Conservation (phyloP, 2,329 filamentous ascomycete species). For the Sporothrix variecibatus region DNA sequence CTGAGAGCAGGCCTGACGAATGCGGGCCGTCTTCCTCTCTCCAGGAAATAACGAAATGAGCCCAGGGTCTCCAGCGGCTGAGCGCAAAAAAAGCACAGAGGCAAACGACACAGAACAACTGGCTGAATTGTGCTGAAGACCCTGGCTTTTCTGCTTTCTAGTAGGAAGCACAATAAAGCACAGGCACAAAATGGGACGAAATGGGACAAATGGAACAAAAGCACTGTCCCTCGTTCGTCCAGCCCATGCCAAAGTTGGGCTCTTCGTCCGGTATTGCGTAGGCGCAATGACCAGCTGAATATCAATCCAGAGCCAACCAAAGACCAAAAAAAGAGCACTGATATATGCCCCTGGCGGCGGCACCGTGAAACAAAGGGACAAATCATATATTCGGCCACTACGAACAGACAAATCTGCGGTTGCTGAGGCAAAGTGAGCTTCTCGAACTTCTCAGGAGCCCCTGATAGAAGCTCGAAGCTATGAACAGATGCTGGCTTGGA, state of each 20-base stretch:
- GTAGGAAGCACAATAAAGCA: background rate
- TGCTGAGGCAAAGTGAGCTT: background rate
- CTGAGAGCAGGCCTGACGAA: background rate
- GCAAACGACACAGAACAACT: background rate
- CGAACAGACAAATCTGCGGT: background rate
- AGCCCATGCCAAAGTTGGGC: background rate
- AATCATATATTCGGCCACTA: background rate
- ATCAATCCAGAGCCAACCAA: background rate
- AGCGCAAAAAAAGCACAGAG: background rate
- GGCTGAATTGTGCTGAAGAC: background rate
- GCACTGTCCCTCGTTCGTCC: conserved; percentile 3
- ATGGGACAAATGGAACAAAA: background rate
- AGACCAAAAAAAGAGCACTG: background rate
- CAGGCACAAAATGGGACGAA: too few relatives aligned
- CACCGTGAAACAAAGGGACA: background rate
- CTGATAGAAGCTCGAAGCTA: background rate
- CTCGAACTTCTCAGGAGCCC: background rate
- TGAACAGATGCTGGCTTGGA: background rate
- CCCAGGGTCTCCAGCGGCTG: conserved; percentile 6
- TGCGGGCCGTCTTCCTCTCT: background rate
- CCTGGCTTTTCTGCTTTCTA: background rate
- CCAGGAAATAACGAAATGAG: conserved; percentile 10
- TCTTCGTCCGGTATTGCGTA: conserved; percentile 10
- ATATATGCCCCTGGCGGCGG: background rate
- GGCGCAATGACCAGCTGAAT: background rate